A percentile compares a stretch with the other conserved stretches of the same genome.
phyloP scores from a whole-genome alignment of 768 basidiomycete species.

The Suillus tomentosus region DNA sequence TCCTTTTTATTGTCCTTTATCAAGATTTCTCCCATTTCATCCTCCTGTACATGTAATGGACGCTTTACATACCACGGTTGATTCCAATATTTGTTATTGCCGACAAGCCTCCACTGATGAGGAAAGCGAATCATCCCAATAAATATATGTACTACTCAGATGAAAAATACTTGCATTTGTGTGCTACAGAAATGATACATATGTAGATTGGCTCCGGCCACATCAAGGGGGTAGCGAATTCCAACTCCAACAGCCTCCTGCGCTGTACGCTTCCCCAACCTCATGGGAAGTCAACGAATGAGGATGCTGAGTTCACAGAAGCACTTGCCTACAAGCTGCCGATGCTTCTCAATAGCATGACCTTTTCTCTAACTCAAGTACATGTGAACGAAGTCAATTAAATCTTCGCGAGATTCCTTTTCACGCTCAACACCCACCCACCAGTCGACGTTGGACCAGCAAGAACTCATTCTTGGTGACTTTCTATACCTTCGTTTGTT shows the following conservation, averaged over 20 bases:
- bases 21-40: too few relatives aligned
- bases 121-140: background rate
- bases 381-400: constrained; percentile 93
- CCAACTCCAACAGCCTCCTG: constrained; percentile 69
- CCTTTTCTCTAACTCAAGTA: constrained; percentile 97
- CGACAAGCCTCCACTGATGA: too few relatives aligned
- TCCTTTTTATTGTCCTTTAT: too few relatives aligned
- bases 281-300: constrained; percentile 20
- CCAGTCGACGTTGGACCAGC: too few relatives aligned
- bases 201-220: background rate
- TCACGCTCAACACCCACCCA: constrained; percentile 62
- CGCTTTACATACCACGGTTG: too few relatives aligned
- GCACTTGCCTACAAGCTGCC: constrained; percentile 91
- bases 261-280: constrained; percentile 83
- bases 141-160: background rate
- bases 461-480: constrained; percentile 54
- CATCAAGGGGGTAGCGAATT: too few relatives aligned
- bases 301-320: background rate
- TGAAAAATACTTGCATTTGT: background rate
- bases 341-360: constrained; percentile 97
- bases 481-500: constrained; percentile 94
- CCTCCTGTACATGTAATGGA: too few relatives aligned
- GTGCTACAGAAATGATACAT: background rate
- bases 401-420: constrained; percentile 93
- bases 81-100: too few relatives aligned